Base-by-base conservation (phyloP, 805 yeast species). In the Zygoascus bituminiphila region DNA sequence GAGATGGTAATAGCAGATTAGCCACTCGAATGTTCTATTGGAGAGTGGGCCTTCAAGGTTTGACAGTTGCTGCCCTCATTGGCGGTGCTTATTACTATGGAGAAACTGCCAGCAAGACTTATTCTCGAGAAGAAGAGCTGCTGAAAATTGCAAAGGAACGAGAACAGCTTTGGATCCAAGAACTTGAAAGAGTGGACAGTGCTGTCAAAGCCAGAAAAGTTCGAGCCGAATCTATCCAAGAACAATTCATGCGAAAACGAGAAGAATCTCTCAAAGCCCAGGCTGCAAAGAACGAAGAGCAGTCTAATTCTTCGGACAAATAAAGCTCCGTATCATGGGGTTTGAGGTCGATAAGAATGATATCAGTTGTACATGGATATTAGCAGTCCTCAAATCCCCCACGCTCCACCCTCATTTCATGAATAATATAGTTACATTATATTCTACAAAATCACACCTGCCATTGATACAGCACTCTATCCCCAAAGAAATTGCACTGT, bases 21-120 rank as follows among this genome's bases (percentile, higher is more conserved):
- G 94, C 96, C 0, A 95, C 89, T 67, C 76, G 77, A 44, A 88
- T 86, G 79, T 89, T 87, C 72, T 75, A 91, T 57, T 86, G 88
- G 79, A 82, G 97, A 72, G 91, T 89, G 42, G 93, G 78, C 0
- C 74, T 88, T 57, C 97, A 89, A 67, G 87, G 84, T 3, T 77
- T 83, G 50, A 89, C 97, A 0, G 69, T 89, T 38, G 81, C 80
- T 14, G 95, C 96, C 0, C 70, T 89, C 45, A 82, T 88, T 5
- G 80, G 78, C 10, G 97, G 96, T 38, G 88, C 95, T 4, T 72
- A 73, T 56, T 70, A 75, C 50, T 86, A 77, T 63, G 88, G 86
- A 52, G 24, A 59, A 65, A 47, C 37, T 45, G 51, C 53, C 43
- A 26, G 50, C 41, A 49, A 50, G 33, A 41, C 46, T 15, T 44